phyloP scores from a whole-genome alignment of 208 protist species.

The Acanthamoeba rhysodes region DNA sequence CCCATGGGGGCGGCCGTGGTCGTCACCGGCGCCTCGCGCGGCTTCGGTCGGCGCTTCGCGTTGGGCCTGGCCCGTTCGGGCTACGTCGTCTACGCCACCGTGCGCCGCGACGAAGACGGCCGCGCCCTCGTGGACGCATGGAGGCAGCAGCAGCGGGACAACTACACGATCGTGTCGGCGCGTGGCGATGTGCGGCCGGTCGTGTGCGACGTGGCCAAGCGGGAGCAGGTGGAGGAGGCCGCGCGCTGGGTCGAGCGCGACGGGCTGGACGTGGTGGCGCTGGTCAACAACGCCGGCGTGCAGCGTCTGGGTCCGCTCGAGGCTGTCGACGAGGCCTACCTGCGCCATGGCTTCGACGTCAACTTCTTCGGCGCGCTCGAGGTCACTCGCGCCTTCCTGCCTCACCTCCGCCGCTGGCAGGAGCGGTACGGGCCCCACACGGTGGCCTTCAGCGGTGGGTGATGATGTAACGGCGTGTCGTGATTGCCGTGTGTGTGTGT shows the following conservation, averaged over 20 bases:
- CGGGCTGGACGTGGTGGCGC: neutral
- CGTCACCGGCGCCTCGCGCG: slow-evolving; percentile 39
- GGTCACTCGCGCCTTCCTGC: slow-evolving; percentile 51
- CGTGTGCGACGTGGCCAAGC: slow-evolving; percentile 21
- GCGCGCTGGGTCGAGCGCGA: neutral
- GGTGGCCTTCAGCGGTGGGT: neutral
- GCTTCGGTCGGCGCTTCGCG: slow-evolving; percentile 49
- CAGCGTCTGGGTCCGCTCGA: neutral
- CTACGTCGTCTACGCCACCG: slow-evolving; percentile 31
- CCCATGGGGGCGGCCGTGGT: neutral
- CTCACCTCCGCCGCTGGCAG: slow-evolving; percentile 28
- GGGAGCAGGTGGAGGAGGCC: neutral
- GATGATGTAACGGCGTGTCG: neutral
- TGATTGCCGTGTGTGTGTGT: neutral
- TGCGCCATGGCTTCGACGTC: slow-evolving; percentile 49
- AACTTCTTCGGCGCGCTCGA: slow-evolving; percentile 45
- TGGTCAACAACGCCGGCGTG: slow-evolving; percentile 60
- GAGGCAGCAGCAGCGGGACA: neutral
- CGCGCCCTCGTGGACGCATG: neutral
- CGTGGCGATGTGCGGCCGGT: slow-evolving; percentile 14
- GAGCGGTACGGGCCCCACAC: neutral
- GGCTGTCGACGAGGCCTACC: slow-evolving; percentile 3
- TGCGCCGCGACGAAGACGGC: slow-evolving; percentile 31
- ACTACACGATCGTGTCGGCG: neutral
- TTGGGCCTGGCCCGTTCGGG: neutral